Base-by-base conservation (phyloP, 345 rosid genomes). In the Bruguiera gymnorhiza region DNA sequence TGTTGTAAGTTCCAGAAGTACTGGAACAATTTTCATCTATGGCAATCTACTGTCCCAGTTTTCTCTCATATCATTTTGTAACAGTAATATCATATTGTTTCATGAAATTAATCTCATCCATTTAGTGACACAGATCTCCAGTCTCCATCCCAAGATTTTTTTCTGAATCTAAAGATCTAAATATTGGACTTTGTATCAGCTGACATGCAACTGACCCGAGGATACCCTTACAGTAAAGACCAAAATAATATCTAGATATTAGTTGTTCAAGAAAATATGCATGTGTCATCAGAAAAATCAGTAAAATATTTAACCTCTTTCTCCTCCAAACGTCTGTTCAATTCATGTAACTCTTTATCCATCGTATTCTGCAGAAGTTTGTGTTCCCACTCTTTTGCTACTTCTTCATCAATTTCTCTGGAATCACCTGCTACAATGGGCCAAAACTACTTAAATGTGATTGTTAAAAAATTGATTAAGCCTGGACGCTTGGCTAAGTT, bases 351-450 rank as follows among this genome's bases (percentile, higher is more conserved):
- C 84, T 95, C 98, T 75, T 90, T 86, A 80, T 95, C 98, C 96
- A 95, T 79, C 29, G 92, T 88, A 80, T 87, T 92, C 75, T 90
- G 98, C 76, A 90, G 74, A 66, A 92, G 87, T n/a, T 90, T 83
- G 75, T 95, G 98, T 83, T 95, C 99, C 98, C 99, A 92, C 77
- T 92, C 98, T 75, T 92, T 95, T 23, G 92, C 88, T 65, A 83
- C 92, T 84, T 77, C 80, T 53, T 95, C 97, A 34, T 92, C 97
- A 68, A 88, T 77, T 75, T 92, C 97, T 68, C 81, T 81, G 32
- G 93, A 78, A 78, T 92, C 96, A 66, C 83, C 97, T 85, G 78
- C 78, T 54, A 61, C 51, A 75, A 75, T 67, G 39, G 61, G 59
- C 73, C 67, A 68, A 48, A 51, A 36, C n/a, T 43, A 30, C 15